phyloP scores from a whole-genome alignment of 106 monocot genomes.

The Phalaenopsis aphrodite region DNA sequence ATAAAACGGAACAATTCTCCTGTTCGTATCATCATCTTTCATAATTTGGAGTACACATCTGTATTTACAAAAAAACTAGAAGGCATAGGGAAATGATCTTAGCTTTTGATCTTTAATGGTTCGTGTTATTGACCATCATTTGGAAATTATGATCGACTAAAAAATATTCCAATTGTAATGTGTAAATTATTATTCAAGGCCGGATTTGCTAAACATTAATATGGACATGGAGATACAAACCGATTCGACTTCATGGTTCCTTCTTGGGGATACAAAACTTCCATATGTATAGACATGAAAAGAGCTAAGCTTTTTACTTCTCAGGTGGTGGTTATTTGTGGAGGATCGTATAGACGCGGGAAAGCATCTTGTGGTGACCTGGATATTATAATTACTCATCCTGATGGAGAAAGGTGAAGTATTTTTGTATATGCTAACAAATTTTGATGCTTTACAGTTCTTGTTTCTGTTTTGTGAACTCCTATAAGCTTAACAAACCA shows the following conservation, averaged over 20 bases:
- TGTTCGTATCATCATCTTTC: not conserved
- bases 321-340: conserved; percentile 80
- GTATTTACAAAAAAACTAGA: conserved; percentile 1
- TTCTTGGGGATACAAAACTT: not conserved
- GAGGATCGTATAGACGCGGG: conserved; percentile 93
- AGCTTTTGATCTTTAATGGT: not conserved
- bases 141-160: not conserved
- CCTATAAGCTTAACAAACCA: not conserved
- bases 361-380: conserved; percentile 90
- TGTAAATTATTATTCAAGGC: not conserved
- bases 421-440: not conserved
- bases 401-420: conserved; percentile 78
- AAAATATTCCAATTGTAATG: not conserved
- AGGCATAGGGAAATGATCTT: not conserved
- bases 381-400: conserved; percentile 91
- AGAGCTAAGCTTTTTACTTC: conserved; percentile 12
- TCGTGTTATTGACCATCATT: not conserved
- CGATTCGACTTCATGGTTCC: not conserved
- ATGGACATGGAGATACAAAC: not conserved
- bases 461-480: not conserved
- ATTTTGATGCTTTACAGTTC: not conserved
- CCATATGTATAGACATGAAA: not conserved
- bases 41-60: not conserved
- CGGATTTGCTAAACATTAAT: not conserved
- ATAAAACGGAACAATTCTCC: no score